A percentile compares a stretch with the other conserved stretches of the same genome.
Conservation (phyloP, 2,329 filamentous ascomycete species). For the Xylariales sp. region DNA sequence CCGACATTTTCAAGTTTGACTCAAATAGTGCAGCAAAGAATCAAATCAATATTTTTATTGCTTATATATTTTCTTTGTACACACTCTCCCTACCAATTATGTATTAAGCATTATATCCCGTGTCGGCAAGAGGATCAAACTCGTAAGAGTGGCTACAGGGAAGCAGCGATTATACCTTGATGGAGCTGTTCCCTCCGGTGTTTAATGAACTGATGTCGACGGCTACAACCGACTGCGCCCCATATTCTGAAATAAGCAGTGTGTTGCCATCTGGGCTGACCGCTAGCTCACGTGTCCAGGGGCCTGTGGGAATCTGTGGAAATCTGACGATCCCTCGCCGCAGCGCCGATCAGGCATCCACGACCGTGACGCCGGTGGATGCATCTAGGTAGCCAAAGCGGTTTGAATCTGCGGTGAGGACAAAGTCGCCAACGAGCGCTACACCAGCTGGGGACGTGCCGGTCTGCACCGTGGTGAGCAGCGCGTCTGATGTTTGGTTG, state of each 20-base stretch:
- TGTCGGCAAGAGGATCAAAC: too few relatives aligned
- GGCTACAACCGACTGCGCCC: not conserved
- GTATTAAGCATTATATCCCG: too few relatives aligned
- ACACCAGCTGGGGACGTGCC: slow-evolving; percentile 3
- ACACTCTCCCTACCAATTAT: too few relatives aligned
- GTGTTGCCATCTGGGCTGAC: slow-evolving; percentile 4
- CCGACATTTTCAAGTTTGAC: too few relatives aligned
- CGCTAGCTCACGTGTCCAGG: slow-evolving; percentile 1
- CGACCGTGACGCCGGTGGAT: not conserved
- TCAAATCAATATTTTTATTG: too few relatives aligned
- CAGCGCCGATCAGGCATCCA: not conserved
- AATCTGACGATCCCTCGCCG: not conserved
- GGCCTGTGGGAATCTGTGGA: slow-evolving; percentile 1
- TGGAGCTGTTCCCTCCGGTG: too few relatives aligned
- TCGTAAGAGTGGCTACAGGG: too few relatives aligned
- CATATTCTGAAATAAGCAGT: slow-evolving; percentile 2
- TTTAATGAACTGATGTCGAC: slow-evolving; percentile 2
- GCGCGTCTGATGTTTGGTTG: not conserved
- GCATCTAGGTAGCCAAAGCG: slow-evolving; percentile 1
- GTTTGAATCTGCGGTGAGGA: slow-evolving; percentile 4
- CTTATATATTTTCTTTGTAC: too few relatives aligned
- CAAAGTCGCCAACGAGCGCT: not conserved
- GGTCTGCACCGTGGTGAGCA: not conserved
- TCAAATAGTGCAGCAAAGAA: too few relatives aligned
- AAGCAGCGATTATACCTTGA: too few relatives aligned